Base-by-base conservation (phyloP, 106 monocot genomes). In the Dendrobium chrysotoxum region DNA sequence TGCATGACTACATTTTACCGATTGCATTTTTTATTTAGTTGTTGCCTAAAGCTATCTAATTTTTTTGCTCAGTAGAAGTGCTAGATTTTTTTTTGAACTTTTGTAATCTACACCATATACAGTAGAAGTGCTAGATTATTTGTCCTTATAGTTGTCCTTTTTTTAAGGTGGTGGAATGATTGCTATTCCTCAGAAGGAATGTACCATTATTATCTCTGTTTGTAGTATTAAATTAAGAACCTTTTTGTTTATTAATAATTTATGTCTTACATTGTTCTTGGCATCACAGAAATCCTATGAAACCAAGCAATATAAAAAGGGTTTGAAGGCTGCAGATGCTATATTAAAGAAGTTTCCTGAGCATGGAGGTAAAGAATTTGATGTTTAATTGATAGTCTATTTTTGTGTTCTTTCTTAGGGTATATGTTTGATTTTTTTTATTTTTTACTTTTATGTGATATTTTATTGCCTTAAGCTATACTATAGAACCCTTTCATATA, bases 261-360 rank as follows among this genome's bases (percentile, higher is more conserved):
- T 70, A 6, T 16, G 13, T 16, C 70, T 70, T 70, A 35, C 13
- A 15, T 70, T 70, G 70, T 70, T 70, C 31, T 16, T 70, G n/a
- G 1, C 5, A 28, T 70, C 25, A 40, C 93, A 97, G 96, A 97
- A 97, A 97, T 97, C 96, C 39, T 97, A 97, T 74, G 96, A 97
- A 84, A 92, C 96, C 12, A 97, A 97, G 77, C 96, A 97, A 75
- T 97, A 97, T 81, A 97, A 97, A 78, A 97, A 93, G 86, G 96
- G 96, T 10, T 72, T 97, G 78, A 97, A 97, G 73, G 90, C 96
- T 82, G 96, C 96, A 81, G 96, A 97, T 88, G 86, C 92, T 72
- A 97, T 97, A 82, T 83, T n/a, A 77, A 97, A 97, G 71, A 97
- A 91, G 81, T 94, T 94, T 79, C 94, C 96, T 71, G 94, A 97